Evolutionary conservation across 2,329 filamentous ascomycete genomes (phyloP).

Genomic region (Exophiala mesophila): DNA sequence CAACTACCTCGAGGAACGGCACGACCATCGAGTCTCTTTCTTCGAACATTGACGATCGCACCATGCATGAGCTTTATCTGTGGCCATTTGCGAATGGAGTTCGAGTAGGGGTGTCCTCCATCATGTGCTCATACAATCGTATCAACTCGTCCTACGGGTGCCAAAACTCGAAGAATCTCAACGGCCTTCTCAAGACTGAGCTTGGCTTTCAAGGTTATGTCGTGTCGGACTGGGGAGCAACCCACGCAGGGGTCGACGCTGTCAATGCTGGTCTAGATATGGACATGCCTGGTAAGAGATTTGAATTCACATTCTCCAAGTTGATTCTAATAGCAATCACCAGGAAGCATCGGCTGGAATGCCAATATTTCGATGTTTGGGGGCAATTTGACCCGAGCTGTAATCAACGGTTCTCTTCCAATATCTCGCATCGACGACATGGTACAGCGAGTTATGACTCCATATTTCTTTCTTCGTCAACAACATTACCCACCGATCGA

Average conservation of each 20-base stretch:
- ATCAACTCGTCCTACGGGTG: slow-evolving; percentile 48
- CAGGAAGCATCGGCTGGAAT: slow-evolving; percentile 22
- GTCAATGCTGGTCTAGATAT: slow-evolving; percentile 43
- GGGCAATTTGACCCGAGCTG: slow-evolving; percentile 34
- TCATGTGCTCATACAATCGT: slow-evolving; percentile 47
- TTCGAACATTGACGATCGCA: slow-evolving; percentile 65
- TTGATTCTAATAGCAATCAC: background rate
- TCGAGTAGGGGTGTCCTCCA: slow-evolving; percentile 55
- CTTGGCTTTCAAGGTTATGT: slow-evolving; percentile 49
- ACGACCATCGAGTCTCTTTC: slow-evolving; percentile 40
- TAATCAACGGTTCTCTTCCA: slow-evolving; percentile 38
- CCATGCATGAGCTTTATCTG: slow-evolving; percentile 69
- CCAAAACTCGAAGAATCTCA: slow-evolving; percentile 44
- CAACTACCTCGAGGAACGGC: slow-evolving; percentile 46
- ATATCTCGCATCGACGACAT: slow-evolving; percentile 43
- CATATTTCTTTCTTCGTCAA: slow-evolving; percentile 42
- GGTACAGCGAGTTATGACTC: slow-evolving; percentile 42
- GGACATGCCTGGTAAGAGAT: slow-evolving; percentile 39
- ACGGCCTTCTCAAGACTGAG: slow-evolving; percentile 47
- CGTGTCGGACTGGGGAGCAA: slow-evolving; percentile 43
- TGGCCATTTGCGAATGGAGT: slow-evolving; percentile 76
- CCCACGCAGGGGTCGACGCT: slow-evolving; percentile 38
- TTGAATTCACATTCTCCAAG: background rate
- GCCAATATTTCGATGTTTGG: slow-evolving; percentile 30
- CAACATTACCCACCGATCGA: slow-evolving; percentile 31